A percentile compares a stretch with the other conserved stretches of the same genome.
Evolutionary conservation across 306 rosid species (phyloP).

Genomic region (Vigna angularis): DNA sequence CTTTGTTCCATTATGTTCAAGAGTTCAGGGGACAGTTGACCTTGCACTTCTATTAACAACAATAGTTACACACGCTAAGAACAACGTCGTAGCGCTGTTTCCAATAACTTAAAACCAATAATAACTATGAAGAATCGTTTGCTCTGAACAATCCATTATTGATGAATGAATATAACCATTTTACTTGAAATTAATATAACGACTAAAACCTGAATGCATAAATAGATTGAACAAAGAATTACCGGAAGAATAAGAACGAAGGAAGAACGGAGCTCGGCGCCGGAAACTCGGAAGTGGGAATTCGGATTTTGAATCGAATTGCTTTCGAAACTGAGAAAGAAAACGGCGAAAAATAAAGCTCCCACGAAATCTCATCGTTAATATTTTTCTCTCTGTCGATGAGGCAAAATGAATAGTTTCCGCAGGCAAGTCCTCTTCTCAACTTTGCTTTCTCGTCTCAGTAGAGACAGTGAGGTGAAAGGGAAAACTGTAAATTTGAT

Average conservation of each 20-base stretch:
- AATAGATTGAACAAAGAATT: background rate
- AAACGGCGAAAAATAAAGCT: slow-evolving; percentile 39
- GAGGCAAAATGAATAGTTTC: background rate
- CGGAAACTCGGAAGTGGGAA: slow-evolving; percentile 16
- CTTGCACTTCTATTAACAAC: slow-evolving; percentile 55
- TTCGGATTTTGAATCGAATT: slow-evolving; percentile 19
- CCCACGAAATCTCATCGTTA: slow-evolving; percentile 44
- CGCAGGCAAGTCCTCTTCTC: background rate
- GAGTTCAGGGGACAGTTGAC: slow-evolving; percentile 64
- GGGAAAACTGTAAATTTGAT: background rate
- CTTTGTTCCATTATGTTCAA: slow-evolving; percentile 84
- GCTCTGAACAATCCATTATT: background rate
- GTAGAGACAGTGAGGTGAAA: background rate
- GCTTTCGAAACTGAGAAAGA: slow-evolving; percentile 37
- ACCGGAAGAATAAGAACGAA: slow-evolving; percentile 64
- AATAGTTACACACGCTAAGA: slow-evolving; percentile 2
- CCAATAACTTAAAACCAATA: background rate
- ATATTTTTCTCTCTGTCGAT: background rate
- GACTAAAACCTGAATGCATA: background rate
- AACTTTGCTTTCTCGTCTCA: background rate
- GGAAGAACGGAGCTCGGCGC: slow-evolving; percentile 19
- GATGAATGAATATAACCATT: background rate
- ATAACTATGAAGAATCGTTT: background rate
- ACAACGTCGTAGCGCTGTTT: background rate
- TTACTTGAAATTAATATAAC: background rate